A percentile compares a stretch with the other conserved stretches of the same genome.
Conservation (phyloP, 768 basidiomycete species). For the Tylopilus sp. region DNA sequence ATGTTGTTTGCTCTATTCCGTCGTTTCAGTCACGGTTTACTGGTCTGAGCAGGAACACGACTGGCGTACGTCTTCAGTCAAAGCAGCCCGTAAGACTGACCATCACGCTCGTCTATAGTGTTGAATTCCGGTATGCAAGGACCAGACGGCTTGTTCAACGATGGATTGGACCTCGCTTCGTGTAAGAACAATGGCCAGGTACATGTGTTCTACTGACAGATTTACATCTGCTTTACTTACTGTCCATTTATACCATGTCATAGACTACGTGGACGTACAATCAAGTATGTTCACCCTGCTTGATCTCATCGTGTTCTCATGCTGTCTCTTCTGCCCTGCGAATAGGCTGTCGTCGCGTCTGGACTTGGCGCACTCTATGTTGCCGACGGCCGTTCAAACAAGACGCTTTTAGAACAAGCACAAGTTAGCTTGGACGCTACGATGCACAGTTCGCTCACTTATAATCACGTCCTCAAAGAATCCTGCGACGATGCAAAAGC, state of each 20-base stretch:
- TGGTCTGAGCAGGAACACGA: conserved; percentile 17
- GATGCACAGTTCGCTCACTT: conserved; percentile 36
- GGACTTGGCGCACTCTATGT: conserved; percentile 46
- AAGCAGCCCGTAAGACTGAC: neutral
- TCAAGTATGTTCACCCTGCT: conserved; percentile 36
- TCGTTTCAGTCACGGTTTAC: neutral
- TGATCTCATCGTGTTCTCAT: neutral
- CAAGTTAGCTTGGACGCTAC: conserved; percentile 54
- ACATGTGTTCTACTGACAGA: neutral
- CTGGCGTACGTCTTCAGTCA: conserved; percentile 25
- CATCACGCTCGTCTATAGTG: conserved; percentile 13
- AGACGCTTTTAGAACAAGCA: conserved; percentile 41
- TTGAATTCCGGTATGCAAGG: conserved; percentile 28
- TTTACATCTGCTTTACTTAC: neutral
- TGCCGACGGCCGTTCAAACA: conserved; percentile 34
- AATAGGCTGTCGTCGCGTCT: conserved; percentile 52
- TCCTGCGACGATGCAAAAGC: conserved; percentile 47
- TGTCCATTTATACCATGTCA: neutral
- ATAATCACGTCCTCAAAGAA: conserved; percentile 43
- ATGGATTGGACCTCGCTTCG: conserved; percentile 21
- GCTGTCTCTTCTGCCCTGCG: neutral
- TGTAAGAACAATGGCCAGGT: conserved; percentile 30
- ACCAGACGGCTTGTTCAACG: conserved; percentile 30
- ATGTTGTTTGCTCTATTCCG: neutral
- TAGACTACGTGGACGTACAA: conserved; percentile 62